Percentiles rank a stretch among this genome's conserved stretches.
phyloP scores from a whole-genome alignment of 2,329 filamentous ascomycete species.

The Hymenoscyphus repandus region DNA sequence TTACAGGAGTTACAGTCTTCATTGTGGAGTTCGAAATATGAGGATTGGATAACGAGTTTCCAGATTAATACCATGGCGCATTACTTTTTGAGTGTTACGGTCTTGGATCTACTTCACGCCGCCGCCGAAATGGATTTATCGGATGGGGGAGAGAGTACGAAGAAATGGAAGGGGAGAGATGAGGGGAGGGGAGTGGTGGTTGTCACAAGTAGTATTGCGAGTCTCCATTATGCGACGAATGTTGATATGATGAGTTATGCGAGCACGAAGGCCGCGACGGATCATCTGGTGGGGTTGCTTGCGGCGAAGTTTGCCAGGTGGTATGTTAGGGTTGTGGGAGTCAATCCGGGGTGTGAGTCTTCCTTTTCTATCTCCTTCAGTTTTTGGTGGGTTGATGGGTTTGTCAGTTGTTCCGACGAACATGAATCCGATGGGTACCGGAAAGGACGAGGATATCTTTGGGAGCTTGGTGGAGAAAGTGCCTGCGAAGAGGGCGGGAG shows the following conservation, averaged over 20 bases:
- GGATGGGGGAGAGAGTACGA: conserved; percentile 29
- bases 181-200: conserved; percentile 42
- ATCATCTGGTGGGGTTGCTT: conserved; percentile 44
- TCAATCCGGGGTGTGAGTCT: conserved; percentile 40
- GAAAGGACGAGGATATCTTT: conserved; percentile 37
- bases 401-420: conserved; percentile 37
- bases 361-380: background rate
- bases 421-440: conserved; percentile 38
- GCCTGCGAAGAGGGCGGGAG: conserved; percentile 35
- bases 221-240: conserved; percentile 48
- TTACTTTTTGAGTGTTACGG: conserved; percentile 43
- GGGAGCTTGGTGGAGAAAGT: conserved; percentile 37
- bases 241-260: conserved; percentile 48
- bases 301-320: conserved; percentile 42
- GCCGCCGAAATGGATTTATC: conserved; percentile 32
- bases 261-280: conserved; percentile 45
- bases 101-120: conserved; percentile 39
- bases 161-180: conserved; percentile 31
- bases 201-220: conserved; percentile 46
- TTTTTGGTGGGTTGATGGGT: conserved; percentile 5
- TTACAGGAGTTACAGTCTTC: conserved; percentile 40
- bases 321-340: conserved; percentile 39
- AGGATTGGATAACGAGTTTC: conserved; percentile 43
- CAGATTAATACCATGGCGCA: conserved; percentile 44
- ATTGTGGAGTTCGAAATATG: conserved; percentile 38